Base-by-base conservation (phyloP, 1,284 basidiomycete species). In the Bjerkandera adusta region DNA sequence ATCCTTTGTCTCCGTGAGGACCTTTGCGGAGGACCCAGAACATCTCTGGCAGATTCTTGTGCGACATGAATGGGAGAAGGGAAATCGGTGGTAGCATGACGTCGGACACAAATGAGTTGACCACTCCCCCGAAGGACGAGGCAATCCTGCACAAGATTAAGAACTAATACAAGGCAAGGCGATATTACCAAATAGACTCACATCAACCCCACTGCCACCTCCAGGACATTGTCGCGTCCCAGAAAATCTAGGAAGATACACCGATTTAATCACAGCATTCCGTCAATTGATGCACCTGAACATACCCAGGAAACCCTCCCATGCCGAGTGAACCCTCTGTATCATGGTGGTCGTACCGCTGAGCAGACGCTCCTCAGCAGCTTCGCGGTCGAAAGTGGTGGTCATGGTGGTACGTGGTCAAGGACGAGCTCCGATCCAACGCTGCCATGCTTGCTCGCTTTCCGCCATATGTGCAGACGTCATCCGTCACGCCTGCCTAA, bases 161-260 rank as follows among this genome's bases (percentile, higher is more conserved):
- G 24, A 10, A 22, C 43, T n/a, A 32, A 27, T 4, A 21, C 30
- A 4, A 29, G 20, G 24, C 10, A 20, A 34, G 2, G 24, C 26
- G 13, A 13, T 10, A n/a, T 36, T 30, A 22, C n/a, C n/a, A n/a
- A n/a, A 25, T 13, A 27, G 16, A 47, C 50, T 26, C 26, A 48
- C 50, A 51, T 51, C 6, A 51, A 34, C 37, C 50, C 50, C 24
- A 51, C 45, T 29, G 50, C 50, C 26, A 51, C 46, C 26, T 51
- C 50, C 5, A 51, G 46, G 7, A 51, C 50, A 48, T 51, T 51
- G 27, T 51, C 50, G 8, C 50, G 36, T 21, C 50, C 50, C 16
- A 51, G 25, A 33, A 51, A 51, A 36, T 51, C 50, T 51, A 43
- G 24, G 15, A 29, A 4, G 22, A 22, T 29, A 16, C 20, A 8